Percentiles rank a stretch among this genome's conserved stretches.
Evolutionary conservation across 2,329 filamentous ascomycete species (phyloP).

Genomic region (Dactylellina parvicollis): DNA sequence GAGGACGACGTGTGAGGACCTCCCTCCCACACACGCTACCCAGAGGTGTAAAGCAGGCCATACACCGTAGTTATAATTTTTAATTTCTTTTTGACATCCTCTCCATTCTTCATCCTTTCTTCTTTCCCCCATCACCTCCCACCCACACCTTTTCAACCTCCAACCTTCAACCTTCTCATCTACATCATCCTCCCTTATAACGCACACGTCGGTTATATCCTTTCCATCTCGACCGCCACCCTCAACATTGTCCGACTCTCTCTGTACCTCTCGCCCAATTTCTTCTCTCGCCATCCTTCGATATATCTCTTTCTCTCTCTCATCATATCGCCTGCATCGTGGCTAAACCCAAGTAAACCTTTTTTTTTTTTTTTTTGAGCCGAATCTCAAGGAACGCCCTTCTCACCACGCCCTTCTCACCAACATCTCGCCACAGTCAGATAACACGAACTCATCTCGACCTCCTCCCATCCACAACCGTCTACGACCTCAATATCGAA

Average conservation of each 20-base stretch:
- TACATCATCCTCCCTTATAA: not conserved
- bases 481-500: not conserved
- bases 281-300: not conserved
- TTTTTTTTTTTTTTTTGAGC: not conserved
- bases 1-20: not conserved
- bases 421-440: constrained; percentile 1
- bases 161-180: constrained; percentile 19
- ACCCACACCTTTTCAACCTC: constrained; percentile 11
- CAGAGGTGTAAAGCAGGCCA: constrained; percentile 9
- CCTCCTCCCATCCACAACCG: not conserved
- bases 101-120: constrained; percentile 47
- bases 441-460: not conserved
- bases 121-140: constrained; percentile 12
- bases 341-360: not conserved
- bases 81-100: constrained; percentile 52
- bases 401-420: not conserved
- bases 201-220: not conserved
- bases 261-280: not conserved
- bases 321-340: constrained; percentile 10
- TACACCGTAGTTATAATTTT: constrained; percentile 39
- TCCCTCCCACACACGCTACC: constrained; percentile 40
- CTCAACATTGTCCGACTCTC: not conserved
- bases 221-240: not conserved
- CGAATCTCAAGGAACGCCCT: constrained; percentile 15
- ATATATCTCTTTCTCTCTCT: not conserved